Percentiles rank a stretch among this genome's conserved stretches.
These are phyloP conservation scores for Arthrobotrys sphaeroides DNA, from an alignment of 2,329 filamentous ascomycete genomes.

Conservation along the genomic window DNA sequence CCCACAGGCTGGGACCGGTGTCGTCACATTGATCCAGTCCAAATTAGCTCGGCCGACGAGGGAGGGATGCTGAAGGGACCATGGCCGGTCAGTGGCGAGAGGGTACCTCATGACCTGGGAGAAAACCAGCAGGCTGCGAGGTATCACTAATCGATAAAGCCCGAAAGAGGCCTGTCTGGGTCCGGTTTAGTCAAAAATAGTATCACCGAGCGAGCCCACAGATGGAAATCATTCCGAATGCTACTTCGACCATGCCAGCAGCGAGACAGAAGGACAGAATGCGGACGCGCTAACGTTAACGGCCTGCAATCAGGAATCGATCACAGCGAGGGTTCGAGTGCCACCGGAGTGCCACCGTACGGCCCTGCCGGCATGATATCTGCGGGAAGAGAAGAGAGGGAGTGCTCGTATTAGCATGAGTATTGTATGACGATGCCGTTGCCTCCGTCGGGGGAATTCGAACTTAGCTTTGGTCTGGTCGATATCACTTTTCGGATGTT, in stretches of 20 bases:
- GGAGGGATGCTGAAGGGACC: no score
- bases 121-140: constrained; percentile 22
- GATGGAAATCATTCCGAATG: constrained; percentile 46
- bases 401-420: no score
- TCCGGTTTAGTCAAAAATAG: constrained; percentile 38
- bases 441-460: background rate
- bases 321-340: background rate
- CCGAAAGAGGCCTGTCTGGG: background rate
- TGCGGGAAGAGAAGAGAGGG: constrained; percentile 13
- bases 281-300: constrained; percentile 33
- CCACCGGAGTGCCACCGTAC: no score
- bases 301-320: background rate
- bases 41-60: constrained; percentile 10
- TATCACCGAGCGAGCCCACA: constrained; percentile 24
- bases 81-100: constrained; percentile 21
- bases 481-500: constrained; percentile 9
- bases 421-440: constrained; percentile 11
- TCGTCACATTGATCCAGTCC: constrained; percentile 36
- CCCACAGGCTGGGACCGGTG: constrained; percentile 9
- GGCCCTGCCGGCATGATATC: no score
- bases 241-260: constrained; percentile 37
- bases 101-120: constrained; percentile 35
- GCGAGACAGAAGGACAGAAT: no score
- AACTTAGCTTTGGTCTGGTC: no score
- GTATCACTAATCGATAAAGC: constrained; percentile 49